Conservation (phyloP, 108 stramenopile species). For the Licmophora abbreviata region DNA sequence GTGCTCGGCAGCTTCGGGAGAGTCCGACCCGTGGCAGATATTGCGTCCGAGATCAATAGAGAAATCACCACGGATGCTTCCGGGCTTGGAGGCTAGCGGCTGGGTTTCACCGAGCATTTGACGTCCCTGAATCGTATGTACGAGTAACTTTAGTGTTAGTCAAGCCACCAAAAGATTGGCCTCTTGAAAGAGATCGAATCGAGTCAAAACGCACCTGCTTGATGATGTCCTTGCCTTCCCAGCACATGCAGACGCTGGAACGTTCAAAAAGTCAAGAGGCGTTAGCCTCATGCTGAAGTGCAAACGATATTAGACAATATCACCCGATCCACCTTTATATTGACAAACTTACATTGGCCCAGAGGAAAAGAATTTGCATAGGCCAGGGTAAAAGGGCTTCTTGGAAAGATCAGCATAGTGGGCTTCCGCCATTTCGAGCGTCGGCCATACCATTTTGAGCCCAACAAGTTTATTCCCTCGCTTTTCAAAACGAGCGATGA, state of each 20-base stretch:
- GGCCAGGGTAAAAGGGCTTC: conserved; percentile 90
- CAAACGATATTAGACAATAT: too few species aligned
- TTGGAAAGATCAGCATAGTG: conserved; percentile 89
- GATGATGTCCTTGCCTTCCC: conserved; percentile 77
- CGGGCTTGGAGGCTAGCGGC: conserved; percentile 77
- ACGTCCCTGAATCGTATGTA: too few species aligned
- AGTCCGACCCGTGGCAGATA: conserved; percentile 66
- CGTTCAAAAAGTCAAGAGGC: too few species aligned
- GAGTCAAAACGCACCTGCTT: too few species aligned
- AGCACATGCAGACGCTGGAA: conserved; percentile 87
- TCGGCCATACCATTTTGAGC: conserved; percentile 88
- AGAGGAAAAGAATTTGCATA: conserved; percentile 84
- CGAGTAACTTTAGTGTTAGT: too few species aligned
- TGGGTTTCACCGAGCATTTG: conserved; percentile 88
- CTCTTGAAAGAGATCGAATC: too few species aligned
- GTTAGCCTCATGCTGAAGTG: too few species aligned
- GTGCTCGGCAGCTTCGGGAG: conserved; percentile 64
- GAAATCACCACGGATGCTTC: conserved; percentile 76
- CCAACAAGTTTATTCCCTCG: conserved; percentile 92
- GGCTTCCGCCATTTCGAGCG: conserved; percentile 73
- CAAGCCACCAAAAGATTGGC: too few species aligned
- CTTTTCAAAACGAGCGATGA: conserved; percentile 91
- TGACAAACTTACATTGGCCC: too few species aligned
- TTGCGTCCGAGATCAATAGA: conserved; percentile 77
- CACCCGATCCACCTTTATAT: too few species aligned